Conservation (phyloP, 2,329 filamentous ascomycete species). For the Coleophoma cylindrospora region DNA sequence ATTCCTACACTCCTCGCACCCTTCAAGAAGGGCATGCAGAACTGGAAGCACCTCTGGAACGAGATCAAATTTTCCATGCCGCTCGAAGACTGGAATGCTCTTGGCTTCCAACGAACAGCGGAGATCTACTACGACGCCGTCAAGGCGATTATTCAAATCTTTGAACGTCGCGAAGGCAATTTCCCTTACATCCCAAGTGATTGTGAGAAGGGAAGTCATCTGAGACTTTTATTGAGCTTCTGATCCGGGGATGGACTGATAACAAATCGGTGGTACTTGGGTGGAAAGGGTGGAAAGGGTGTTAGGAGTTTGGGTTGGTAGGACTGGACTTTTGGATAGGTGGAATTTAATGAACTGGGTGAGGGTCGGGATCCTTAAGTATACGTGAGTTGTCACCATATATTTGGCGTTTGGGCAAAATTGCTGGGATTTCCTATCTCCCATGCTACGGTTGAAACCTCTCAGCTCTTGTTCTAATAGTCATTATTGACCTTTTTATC, state of each 20-base stretch:
- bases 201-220: constrained; percentile 23
- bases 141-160: constrained; percentile 13
- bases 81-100: constrained; percentile 17
- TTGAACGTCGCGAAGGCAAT: constrained; percentile 16
- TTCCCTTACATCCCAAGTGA: constrained; percentile 21
- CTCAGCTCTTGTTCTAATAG: too few species aligned
- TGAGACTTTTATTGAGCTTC: constrained; percentile 21
- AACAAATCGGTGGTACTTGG: too few species aligned
- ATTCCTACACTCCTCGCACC: constrained; percentile 13
- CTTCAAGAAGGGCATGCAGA: constrained; percentile 20
- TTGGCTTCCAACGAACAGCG: constrained; percentile 24
- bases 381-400: too few species aligned
- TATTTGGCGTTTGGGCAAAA: too few species aligned
- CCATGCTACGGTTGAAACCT: too few species aligned
- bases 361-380: too few species aligned
- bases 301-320: too few species aligned
- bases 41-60: constrained; percentile 25
- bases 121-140: constrained; percentile 24
- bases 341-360: too few species aligned
- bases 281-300: too few species aligned
- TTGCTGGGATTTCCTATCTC: too few species aligned
- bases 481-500: too few species aligned
- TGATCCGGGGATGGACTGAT: neutral
- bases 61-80: constrained; percentile 13
- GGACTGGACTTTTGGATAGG: too few species aligned